Evolutionary conservation across 768 basidiomycete species (phyloP).

Genomic region (Termitomyces sp.): DNA sequence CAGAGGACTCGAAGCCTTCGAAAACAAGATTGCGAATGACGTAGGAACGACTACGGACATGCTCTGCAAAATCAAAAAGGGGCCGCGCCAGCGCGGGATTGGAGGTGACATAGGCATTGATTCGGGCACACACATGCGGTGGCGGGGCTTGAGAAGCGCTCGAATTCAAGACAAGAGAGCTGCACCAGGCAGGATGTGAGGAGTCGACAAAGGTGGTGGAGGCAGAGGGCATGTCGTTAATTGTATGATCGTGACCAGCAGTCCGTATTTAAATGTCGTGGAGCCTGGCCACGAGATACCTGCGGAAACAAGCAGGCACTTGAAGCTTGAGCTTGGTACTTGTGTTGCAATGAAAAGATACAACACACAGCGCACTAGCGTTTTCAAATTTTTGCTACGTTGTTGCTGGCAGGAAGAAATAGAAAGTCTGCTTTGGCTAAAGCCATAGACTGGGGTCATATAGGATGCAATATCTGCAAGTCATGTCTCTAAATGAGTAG

Average conservation of each 20-base stretch:
- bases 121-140: constrained; percentile 11
- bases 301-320: neutral
- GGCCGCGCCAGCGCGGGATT: constrained; percentile 17
- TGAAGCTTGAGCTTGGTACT: neutral
- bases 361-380: neutral
- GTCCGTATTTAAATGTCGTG: constrained; percentile 5
- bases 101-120: constrained; percentile 17
- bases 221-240: constrained; percentile 8
- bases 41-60: constrained; percentile 20
- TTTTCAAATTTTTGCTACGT: neutral
- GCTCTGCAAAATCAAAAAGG: constrained; percentile 21
- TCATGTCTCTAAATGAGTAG: neutral
- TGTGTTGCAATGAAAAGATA: neutral
- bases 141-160: constrained; percentile 8
- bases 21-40: constrained; percentile 17
- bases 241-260: constrained; percentile 1
- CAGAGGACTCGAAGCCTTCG: constrained; percentile 16
- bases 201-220: neutral
- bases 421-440: neutral
- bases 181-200: constrained; percentile 7
- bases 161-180: neutral
- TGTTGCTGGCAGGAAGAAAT: too few relatives aligned
- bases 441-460: neutral
- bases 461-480: neutral
- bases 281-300: constrained; percentile 4